Evolutionary conservation across 371 early-diverging fungal genomes (phyloP), one percentile per base, ranked within the genome.

Genomic region (Smittium culicis): DNA sequence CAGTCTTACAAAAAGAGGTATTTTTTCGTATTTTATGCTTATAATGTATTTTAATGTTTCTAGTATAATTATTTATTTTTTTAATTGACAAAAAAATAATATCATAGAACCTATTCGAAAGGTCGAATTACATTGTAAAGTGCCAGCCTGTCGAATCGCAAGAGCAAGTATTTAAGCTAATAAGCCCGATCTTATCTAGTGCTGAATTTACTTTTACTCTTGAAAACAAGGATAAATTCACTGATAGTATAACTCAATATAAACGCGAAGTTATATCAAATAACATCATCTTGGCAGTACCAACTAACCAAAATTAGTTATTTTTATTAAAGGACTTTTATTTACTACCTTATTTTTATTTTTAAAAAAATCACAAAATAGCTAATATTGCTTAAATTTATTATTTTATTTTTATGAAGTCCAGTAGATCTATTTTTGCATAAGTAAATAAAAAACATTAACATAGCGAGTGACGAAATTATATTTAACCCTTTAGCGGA

Each of bases 151-250:
- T 82, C 1, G 89, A 87, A 69, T 78, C 87, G 62, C 87, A 83
- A 69, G 83, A 83, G 54, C 79, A 75, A 30, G 77, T 93, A 17
- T 71, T 82, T 32, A 83, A 83, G 77, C 88, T 85, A 57, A 70
- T 81, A 69, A 71, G 63, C 56, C 65, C 68, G 34, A 75, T 93
- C 45, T 80, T 90, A 79, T 86, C 88, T 27, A 84, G 83, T 1
- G 77, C 90, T 11, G 83, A 84, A 45, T 82, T 79, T 71, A 86
- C 82, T 32, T 67, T 91, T 55, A 70, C 78, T 0, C 70, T 81
- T 0, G 80, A 77, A 57, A 91, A 90, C 74, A 81, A 90, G 20
- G 92, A 93, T 69, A 71, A 82, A 45, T 92, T 93, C 70, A 88
- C 91, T 1, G 87, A 89, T 66, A 86, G 88, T 61, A 74, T 87